Evolutionary conservation across 1,139 yeast species (phyloP), one percentile per base, ranked within the genome.

Genomic region (Hyphopichia fennica): DNA sequence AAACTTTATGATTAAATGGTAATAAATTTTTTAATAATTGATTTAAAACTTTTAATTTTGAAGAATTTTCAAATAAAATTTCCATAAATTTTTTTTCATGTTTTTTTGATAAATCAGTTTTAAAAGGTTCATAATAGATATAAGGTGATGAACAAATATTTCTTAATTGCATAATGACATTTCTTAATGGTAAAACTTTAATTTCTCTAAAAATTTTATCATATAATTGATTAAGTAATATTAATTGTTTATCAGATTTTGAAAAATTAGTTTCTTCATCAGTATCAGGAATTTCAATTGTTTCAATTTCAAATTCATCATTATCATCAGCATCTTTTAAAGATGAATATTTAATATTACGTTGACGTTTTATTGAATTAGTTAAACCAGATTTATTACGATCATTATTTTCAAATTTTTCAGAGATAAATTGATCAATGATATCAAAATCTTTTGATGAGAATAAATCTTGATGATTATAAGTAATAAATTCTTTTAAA

Each of bases 121-220:
- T 11, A 37, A 87, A 88, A 0, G 97, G 98, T 50, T 84, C 87
- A 63, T 83, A 88, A 56, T 85, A 88, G 37, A 87, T 63, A 56
- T 85, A 86, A 0, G 97, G 96, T 0, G 96, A 84, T 53, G 89
- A 85, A 53, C 96, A 90, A 7, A 87, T 79, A 47, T 84, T 81
- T 40, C 99, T 72, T 41, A 90, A 69, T 59, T 90, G 97, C 87
- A 91, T 87, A 63, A 87, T 71, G 53, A 81, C 56, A 54, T 87
- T 88, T 48, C 79, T 83, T 39, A 88, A 67, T 16, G 65, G 58
- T 31, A 67, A 50, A 34, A 52, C 51, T 32, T 56, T 60, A 11
- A 62, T 43, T 9, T 58, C 54, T 22, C 56, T 54, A n/a, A 41
- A 32, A 8, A 67, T 50, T 34, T 47, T 52, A 3, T 39, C 20